Evolutionary conservation across 768 basidiomycete species (phyloP), one percentile per base, ranked within the genome.

Genomic region (Xanthoconium stramineum): DNA sequence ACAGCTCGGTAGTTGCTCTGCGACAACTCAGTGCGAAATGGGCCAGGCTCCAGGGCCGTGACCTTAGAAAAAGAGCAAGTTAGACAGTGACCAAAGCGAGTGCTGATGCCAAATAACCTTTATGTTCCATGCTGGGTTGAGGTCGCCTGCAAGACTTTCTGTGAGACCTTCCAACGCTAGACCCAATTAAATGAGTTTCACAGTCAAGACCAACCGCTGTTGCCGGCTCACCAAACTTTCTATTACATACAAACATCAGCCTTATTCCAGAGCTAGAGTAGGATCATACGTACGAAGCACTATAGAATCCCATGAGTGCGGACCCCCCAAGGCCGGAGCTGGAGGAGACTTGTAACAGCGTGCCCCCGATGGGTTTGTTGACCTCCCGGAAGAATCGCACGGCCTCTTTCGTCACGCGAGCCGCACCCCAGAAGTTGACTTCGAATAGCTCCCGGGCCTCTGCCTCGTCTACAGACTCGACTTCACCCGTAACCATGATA

Each of bases 311-410:
- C 19, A 11, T 1, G 46, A 50, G 2, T 4, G 65, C 56, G 1
- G 50, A 42, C 60, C 56, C 2, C 77, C 4, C 24, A 24, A 24
- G 24, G 24, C 24, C 24, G 24, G 4, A 4, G 2, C 24, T 4
- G 24, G 24, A 77, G 32, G 71, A 72, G 15, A 70, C 69, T 43
- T 76, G 74, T 5, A 79, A 55, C 12, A 80, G 57, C 12, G 69
- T 62, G 0, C 77, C 8, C 24, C 75, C 76, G 0, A 58, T 54
- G 0, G 78, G 76, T 15, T 62, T 24, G 24, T 24, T 24, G 24
- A 24, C 64, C 49, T 76, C 72, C 11, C 76, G 69, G 61, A 79
- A 76, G 52, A 69, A 66, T 28, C 59, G 57, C 20, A 74, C 57
- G 0, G 74, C 69, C 39, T 74, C 65, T 38, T 47, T 60, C 17